phyloP scores from a whole-genome alignment of 2,329 filamentous ascomycete species.

The Nothophoma quercina region DNA sequence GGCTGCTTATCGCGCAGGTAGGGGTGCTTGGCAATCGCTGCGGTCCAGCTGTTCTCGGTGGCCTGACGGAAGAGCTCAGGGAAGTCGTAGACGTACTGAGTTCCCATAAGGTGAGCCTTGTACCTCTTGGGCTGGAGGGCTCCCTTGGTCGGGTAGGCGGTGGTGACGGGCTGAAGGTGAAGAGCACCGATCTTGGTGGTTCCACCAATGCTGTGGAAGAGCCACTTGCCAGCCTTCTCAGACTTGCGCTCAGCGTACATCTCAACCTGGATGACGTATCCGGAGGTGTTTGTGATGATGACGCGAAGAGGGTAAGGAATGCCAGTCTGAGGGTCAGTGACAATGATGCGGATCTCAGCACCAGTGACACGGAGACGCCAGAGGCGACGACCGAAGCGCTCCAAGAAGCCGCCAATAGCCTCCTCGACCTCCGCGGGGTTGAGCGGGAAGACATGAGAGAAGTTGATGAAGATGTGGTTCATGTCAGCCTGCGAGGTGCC shows the following conservation, averaged over 20 bases:
- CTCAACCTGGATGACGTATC: constrained; percentile 97
- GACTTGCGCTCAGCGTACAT: constrained; percentile 98
- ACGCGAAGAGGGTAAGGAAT: constrained; percentile 91
- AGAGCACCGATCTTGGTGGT: constrained; percentile 95
- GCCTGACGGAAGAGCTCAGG: constrained; percentile 98
- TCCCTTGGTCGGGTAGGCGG: constrained; percentile 97
- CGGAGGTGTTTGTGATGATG: constrained; percentile 97
- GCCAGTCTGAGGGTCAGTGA: constrained; percentile 86
- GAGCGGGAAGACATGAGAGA: constrained; percentile 94
- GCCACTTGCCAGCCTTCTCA: constrained; percentile 91
- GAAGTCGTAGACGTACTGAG: constrained; percentile 99
- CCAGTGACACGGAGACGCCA: constrained; percentile 97
- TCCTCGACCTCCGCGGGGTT: constrained; percentile 89
- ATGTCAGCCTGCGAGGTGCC: constrained; percentile 99
- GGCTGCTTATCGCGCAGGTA: constrained; percentile 82
- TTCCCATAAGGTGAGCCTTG: constrained; percentile 99
- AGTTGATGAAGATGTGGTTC: constrained; percentile 99
- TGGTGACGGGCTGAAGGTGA: constrained; percentile 89
- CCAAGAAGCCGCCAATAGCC: constrained; percentile 91
- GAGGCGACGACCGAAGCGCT: constrained; percentile 91
- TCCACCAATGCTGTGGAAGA: constrained; percentile 97
- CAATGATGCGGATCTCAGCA: constrained; percentile 98
- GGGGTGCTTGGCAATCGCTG: constrained; percentile 76
- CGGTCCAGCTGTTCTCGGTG: constrained; percentile 92
- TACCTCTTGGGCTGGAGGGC: constrained; percentile 98